A percentile compares a stretch with the other conserved stretches of the same genome.
phyloP scores from a whole-genome alignment of 2,329 filamentous ascomycete species.

The Exophiala sideris region DNA sequence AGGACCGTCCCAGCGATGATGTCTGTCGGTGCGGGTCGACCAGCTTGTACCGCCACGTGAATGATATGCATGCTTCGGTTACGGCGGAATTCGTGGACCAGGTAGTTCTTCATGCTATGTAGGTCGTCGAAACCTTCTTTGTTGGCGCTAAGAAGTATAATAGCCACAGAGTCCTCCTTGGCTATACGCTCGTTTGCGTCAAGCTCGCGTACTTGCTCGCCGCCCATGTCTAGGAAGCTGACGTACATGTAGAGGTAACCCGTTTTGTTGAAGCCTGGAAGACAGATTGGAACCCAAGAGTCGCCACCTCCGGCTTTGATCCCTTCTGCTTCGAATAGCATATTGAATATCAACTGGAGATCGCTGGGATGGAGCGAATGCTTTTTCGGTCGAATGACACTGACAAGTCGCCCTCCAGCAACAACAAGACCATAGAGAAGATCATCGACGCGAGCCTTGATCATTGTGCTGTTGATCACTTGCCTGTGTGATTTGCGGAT shows the following conservation, averaged over 20 bases:
- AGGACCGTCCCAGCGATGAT: constrained; percentile 77
- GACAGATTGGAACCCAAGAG: constrained; percentile 94
- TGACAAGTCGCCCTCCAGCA: constrained; percentile 87
- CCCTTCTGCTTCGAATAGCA: constrained; percentile 93
- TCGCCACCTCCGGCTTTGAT: constrained; percentile 91
- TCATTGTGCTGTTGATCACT: constrained; percentile 79
- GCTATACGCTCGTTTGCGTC: constrained; percentile 39
- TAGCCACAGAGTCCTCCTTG: constrained; percentile 72
- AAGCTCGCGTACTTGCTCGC: constrained; percentile 43
- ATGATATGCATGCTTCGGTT: constrained; percentile 75
- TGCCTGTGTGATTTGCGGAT: constrained; percentile 83
- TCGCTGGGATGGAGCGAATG: constrained; percentile 95
- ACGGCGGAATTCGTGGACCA: constrained; percentile 68
- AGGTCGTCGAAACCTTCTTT: constrained; percentile 92
- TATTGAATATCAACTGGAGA: constrained; percentile 95
- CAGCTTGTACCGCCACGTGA: constrained; percentile 64
- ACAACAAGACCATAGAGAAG: constrained; percentile 92
- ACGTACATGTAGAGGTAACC: constrained; percentile 99
- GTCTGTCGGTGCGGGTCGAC: constrained; percentile 68
- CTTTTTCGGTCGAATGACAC: constrained; percentile 87
- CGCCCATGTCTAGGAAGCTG: constrained; percentile 74
- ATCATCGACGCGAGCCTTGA: constrained; percentile 72
- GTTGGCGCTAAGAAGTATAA: constrained; percentile 86
- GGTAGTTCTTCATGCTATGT: constrained; percentile 64
- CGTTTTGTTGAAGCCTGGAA: constrained; percentile 94